phyloP scores from a whole-genome alignment of 2,329 filamentous ascomycete genomes.

The Fusarium tjaetaba region DNA sequence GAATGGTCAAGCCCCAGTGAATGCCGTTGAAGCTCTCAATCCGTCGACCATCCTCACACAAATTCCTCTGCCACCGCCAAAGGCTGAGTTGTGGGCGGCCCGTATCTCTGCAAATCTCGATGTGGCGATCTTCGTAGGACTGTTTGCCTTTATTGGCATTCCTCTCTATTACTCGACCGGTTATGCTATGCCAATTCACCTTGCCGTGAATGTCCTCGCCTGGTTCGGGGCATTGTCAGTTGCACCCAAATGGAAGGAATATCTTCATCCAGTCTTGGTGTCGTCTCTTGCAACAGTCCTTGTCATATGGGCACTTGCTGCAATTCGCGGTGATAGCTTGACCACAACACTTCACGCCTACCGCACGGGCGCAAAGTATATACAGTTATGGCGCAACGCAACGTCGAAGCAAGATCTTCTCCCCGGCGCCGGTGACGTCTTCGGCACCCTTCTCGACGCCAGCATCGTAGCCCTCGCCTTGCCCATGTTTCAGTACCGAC shows the following conservation, averaged over 20 bases:
- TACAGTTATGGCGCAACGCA: conserved; percentile 58
- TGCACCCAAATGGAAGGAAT: conserved; percentile 59
- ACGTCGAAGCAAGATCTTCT: conserved; percentile 27
- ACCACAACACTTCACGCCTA: conserved; percentile 56
- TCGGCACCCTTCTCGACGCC: conserved; percentile 65
- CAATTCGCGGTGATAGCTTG: conserved; percentile 55
- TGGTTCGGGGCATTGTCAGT: conserved; percentile 62
- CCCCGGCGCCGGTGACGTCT: conserved; percentile 67
- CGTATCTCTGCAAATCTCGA: conserved; percentile 58
- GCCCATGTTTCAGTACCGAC: conserved; percentile 69
- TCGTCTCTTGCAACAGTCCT: conserved; percentile 64
- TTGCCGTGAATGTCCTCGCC: conserved; percentile 59
- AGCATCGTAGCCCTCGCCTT: conserved; percentile 68
- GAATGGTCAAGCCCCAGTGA: conserved; percentile 28
- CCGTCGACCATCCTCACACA: conserved; percentile 48
- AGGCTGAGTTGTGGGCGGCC: conserved; percentile 61
- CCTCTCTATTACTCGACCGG: conserved; percentile 63
- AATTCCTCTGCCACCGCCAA: conserved; percentile 54
- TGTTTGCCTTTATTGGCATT: conserved; percentile 63
- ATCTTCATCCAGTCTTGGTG: conserved; percentile 68
- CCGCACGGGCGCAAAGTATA: conserved; percentile 63
- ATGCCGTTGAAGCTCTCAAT: conserved; percentile 33
- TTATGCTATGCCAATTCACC: conserved; percentile 62
- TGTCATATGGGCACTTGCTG: conserved; percentile 62
- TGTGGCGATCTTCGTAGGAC: conserved; percentile 52